These are phyloP conservation scores for Hygrophoropsis aurantiaca DNA, from an alignment of 768 basidiomycete genomes.

Conservation along the genomic window DNA sequence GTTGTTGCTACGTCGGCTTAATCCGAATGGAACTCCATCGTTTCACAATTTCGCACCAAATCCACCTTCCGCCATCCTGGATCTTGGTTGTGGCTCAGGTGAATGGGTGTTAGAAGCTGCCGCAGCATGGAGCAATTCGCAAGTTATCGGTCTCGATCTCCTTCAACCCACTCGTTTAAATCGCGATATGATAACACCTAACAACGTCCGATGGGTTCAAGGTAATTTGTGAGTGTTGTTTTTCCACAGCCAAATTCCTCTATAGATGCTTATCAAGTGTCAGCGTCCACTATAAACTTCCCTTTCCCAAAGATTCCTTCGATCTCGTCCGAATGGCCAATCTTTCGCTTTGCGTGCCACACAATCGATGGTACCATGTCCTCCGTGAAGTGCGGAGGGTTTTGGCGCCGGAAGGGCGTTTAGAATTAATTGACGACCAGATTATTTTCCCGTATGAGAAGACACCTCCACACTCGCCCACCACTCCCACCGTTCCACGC, in stretches of 20 bases:
- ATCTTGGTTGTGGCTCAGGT: conserved; percentile 76
- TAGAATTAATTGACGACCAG: conserved; percentile 77
- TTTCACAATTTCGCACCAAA: conserved; percentile 53
- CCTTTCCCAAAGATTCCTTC: conserved; percentile 62
- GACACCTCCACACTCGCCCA: conserved; percentile 16
- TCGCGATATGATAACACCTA: conserved; percentile 37
- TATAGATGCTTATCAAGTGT: conserved; percentile 11
- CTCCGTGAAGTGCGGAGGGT: conserved; percentile 63
- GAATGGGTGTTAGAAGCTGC: conserved; percentile 68
- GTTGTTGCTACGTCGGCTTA: conserved; percentile 54
- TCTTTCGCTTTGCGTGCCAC: conserved; percentile 59
- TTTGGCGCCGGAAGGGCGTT: conserved; percentile 55
- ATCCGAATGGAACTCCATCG: conserved; percentile 51
- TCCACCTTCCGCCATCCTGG: conserved; percentile 59
- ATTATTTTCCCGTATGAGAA: conserved; percentile 60
- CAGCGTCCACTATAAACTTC: conserved; percentile 56
- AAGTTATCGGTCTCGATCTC: conserved; percentile 67
- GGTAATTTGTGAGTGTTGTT: conserved; percentile 78
- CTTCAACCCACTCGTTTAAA: conserved; percentile 35
- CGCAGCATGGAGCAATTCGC: conserved; percentile 55
- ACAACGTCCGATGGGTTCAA: conserved; percentile 48
- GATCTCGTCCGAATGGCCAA: conserved; percentile 77
- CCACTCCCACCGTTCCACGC: conserved; percentile 6
- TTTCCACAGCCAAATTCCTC: too few relatives aligned
- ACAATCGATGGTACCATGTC: conserved; percentile 57